These are phyloP conservation scores for Termitomyces sp. DNA, from an alignment of 1,284 basidiomycete genomes.

Conservation along the genomic window DNA sequence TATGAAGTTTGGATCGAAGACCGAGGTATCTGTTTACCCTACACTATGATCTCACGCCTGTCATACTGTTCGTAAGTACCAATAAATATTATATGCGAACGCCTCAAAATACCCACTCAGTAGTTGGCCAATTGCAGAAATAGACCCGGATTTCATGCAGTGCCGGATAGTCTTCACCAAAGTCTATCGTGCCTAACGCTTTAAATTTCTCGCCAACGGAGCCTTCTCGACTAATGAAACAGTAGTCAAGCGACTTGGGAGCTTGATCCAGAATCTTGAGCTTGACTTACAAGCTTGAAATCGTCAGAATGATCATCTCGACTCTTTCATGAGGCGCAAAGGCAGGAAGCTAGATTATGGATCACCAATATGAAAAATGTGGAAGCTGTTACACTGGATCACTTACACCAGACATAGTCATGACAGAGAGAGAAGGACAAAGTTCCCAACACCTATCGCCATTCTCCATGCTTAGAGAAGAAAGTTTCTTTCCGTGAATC, in stretches of 20 bases:
- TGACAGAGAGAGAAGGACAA: conserved; percentile 3
- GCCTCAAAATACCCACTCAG: conserved; percentile 5
- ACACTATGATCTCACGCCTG: neutral
- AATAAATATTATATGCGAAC: neutral
- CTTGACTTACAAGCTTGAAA: neutral
- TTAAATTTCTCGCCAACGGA: neutral
- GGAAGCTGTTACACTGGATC: neutral
- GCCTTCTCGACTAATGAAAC: neutral
- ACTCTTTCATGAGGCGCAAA: conserved; percentile 1
- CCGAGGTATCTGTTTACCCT: too few species aligned
- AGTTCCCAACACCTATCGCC: neutral
- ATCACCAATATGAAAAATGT: neutral
- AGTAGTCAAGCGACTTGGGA: neutral
- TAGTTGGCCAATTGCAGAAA: conserved; percentile 6
- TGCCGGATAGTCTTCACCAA: neutral
- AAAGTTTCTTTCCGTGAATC: conserved; percentile 3
- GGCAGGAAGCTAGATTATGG: neutral
- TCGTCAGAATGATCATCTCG: neutral
- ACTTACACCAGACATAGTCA: conserved; percentile 3
- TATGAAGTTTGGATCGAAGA: too few species aligned
- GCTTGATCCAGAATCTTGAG: neutral
- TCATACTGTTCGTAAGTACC: neutral
- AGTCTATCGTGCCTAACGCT: neutral
- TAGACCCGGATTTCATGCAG: conserved; percentile 5
- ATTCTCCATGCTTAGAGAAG: neutral